Evolutionary conservation across 352 stramenopile species (phyloP).

Genomic region (Thalassiosira oceanica): DNA sequence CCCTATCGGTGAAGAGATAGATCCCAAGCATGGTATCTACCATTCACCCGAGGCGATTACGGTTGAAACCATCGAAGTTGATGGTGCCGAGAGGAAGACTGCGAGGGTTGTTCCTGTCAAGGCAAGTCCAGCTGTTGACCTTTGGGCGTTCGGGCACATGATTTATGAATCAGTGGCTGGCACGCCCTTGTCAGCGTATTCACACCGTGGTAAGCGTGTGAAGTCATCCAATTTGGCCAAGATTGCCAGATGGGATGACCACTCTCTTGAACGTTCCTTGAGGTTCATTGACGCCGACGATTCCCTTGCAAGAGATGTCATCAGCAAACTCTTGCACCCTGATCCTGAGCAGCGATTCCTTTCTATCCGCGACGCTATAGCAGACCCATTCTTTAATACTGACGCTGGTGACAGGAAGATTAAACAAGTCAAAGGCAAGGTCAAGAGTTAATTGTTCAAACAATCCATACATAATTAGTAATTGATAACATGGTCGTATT

Average conservation of each 20-base stretch:
- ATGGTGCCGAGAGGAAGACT: conserved; percentile 59
- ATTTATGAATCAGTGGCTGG: conserved; percentile 77
- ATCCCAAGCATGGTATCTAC: conserved; percentile 78
- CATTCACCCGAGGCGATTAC: conserved; percentile 74
- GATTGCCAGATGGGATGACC: conserved; percentile 75
- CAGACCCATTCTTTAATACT: conserved; percentile 73
- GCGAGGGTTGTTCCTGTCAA: conserved; percentile 63
- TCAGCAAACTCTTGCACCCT: conserved; percentile 68
- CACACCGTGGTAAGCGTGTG: conserved; percentile 69
- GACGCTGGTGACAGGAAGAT: conserved; percentile 41
- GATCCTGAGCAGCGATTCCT: conserved; percentile 60
- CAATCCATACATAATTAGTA: too few relatives aligned
- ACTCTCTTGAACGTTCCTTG: conserved; percentile 61
- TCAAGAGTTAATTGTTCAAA: too few relatives aligned
- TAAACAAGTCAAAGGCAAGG: conserved; percentile 11
- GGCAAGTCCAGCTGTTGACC: conserved; percentile 66
- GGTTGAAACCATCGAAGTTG: conserved; percentile 54
- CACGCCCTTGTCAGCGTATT: conserved; percentile 71
- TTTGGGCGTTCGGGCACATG: conserved; percentile 78
- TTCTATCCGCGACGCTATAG: conserved; percentile 71
- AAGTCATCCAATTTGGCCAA: conserved; percentile 78
- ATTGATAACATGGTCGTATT: too few relatives aligned
- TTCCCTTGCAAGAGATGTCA: conserved; percentile 56
- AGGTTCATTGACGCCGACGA: conserved; percentile 55
- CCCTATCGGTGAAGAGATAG: conserved; percentile 52